phyloP scores from a whole-genome alignment of 164 flowering plant genomes.

The Stephania yunnanensis region DNA sequence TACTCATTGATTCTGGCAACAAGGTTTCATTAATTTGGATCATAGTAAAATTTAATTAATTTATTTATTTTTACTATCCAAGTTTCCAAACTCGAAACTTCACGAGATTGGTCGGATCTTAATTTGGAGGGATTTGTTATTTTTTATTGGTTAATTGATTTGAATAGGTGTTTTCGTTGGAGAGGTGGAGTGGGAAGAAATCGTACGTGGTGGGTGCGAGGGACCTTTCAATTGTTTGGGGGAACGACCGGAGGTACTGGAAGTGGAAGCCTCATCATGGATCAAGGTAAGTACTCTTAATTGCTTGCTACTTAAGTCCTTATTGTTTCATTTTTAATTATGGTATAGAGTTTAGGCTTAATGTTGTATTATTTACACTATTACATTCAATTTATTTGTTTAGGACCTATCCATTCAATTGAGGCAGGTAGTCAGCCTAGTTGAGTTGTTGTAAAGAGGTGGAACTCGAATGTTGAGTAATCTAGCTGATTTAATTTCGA shows the following conservation, averaged over 20 bases:
- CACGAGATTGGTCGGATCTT: too few species aligned
- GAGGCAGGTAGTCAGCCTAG: too few species aligned
- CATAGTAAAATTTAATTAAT: too few species aligned
- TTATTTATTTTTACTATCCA: too few species aligned
- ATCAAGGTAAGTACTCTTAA: constrained; percentile 32
- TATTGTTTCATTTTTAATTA: neutral
- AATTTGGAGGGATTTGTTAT: neutral
- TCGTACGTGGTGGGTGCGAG: constrained; percentile 38
- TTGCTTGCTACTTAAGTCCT: too few species aligned
- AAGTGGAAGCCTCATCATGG: constrained; percentile 31
- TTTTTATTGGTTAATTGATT: neutral
- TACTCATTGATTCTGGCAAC: constrained; percentile 36
- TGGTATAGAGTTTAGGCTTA: neutral
- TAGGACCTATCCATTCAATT: too few species aligned
- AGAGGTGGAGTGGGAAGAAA: constrained; percentile 32
- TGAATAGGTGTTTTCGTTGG: constrained; percentile 34
- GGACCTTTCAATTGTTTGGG: constrained; percentile 42
- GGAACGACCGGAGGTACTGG: constrained; percentile 37
- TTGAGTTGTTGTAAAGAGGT: too few species aligned
- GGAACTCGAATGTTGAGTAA: too few species aligned
- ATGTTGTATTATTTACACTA: too few species aligned
- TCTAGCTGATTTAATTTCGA: too few species aligned
- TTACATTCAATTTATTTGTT: too few species aligned
- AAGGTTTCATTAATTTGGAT: constrained; percentile 31
- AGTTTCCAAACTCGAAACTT: too few species aligned